Base-by-base conservation (phyloP, 352 stramenopile genomes). In the Globisporangium abappressorium region DNA sequence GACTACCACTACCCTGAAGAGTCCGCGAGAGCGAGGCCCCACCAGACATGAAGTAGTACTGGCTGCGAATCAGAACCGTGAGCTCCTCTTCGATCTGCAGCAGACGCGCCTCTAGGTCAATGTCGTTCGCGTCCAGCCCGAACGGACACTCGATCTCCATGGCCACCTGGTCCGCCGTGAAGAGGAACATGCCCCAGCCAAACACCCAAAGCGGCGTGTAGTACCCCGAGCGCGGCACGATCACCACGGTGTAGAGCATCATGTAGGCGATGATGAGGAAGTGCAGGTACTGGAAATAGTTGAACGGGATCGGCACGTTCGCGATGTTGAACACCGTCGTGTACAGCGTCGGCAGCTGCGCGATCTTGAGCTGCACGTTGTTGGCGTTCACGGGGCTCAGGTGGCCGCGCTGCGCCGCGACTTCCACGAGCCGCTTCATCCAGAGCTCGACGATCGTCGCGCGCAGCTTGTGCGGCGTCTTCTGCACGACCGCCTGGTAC, bases 101-200 rank as follows among this genome's bases (percentile, higher is more conserved):
- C 55, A 94, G 74, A 0, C 84, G 73, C 3, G 81, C 76, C 62
- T 94, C 87, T 12, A 94, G 68, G 61, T 94, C 87, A 24, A 94
- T 93, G 64, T 94, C 84, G 61, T 94, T 94, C 28, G 82, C 79
- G 28, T 94, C 87, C 14, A 91, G 60, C 0, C 87, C 87, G 63
- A 94, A 93, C 1, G 87, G 87, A 34, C 84, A 91, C 69, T 94
- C 87, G 59, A 94, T 94, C 65, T 94, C 84, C 79, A 91, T 90
- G 0, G 87, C 85, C 8, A 94, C 80, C 68, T 94, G 82, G 56
- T 94, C 87, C 1, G 84, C 84, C 60, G 89, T 91, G 71, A 94
- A 92, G 18, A 94, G 73, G 69, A 94, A 91, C 20, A 86, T 82
- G 7, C 84, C 84, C 87, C 87, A 94, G 57, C 84, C 66, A 38